Conservation (phyloP, 768 basidiomycete genomes). For the Mycena galopus region DNA sequence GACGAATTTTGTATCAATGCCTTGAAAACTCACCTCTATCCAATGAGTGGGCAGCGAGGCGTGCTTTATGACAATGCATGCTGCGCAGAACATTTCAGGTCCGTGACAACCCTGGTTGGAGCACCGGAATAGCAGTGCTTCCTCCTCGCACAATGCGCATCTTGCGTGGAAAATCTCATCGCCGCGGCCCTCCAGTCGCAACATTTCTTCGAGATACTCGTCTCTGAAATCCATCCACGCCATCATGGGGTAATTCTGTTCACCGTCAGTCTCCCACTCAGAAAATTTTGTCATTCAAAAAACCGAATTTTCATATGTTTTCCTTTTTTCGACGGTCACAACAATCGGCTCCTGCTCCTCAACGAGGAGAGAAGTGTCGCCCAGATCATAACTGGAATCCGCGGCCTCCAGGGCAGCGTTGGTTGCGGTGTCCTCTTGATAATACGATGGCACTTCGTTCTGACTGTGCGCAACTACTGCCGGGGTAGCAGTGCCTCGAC, state of each 20-base stretch:
- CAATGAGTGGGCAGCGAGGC: neutral
- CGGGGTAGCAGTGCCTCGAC: too few species aligned
- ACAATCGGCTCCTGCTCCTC: neutral
- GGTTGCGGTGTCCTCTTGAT: neutral
- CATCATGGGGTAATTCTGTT: neutral
- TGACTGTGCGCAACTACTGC: neutral
- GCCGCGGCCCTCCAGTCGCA: neutral
- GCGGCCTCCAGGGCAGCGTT: neutral
- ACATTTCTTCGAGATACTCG: slow-evolving; percentile 4
- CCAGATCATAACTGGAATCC: neutral
- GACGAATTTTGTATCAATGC: neutral
- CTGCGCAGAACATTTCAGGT: neutral
- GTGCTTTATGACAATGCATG: neutral
- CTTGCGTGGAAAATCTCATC: too few species aligned
- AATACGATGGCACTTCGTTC: too few species aligned
- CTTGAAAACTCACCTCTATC: neutral
- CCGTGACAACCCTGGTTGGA: neutral
- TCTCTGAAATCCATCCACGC: neutral
- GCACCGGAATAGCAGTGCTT: neutral
- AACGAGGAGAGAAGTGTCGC: neutral
- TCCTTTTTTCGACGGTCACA: neutral
- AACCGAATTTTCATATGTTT: neutral
- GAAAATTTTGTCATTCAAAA: neutral
- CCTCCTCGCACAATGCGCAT: neutral
- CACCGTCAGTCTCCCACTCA: neutral